Evolutionary conservation across 1,139 yeast genomes (phyloP), one percentile per base, ranked within the genome.

Genomic region (Geotrichum carabidarum): DNA sequence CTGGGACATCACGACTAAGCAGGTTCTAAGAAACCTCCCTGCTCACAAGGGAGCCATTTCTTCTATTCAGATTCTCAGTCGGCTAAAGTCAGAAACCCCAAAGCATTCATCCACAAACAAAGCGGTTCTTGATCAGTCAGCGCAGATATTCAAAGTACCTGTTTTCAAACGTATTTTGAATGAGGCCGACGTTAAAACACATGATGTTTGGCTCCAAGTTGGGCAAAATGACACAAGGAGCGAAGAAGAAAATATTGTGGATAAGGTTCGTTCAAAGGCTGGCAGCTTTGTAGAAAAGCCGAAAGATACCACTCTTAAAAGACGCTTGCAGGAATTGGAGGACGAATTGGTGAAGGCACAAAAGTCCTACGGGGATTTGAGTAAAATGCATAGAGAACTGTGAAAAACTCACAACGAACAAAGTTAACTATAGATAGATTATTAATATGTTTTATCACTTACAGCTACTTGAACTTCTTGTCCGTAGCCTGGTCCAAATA

Each of bases 1-100:
- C 0, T 78, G 86, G 64, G 97, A 91, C 67, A 75, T 86, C 8
- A 80, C 82, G 6, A 84, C 96, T 1, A 81, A 81, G 63, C 98
- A 93, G 71, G 83, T 86, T 18, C 74, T 83, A 30, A 82, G 83
- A 63, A 79, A 82, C 30, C 75, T 86, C 59, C 81, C 83, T 54
- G 80, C 82, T 27, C 74, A 84, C 51, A 63, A 59, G 44, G 70
- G 55, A 50, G 58, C 61, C 18, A 53, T 54, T 31, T 43, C 54
- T 37, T 55, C 59, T 4, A 44, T 59, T 6, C 52, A 50, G 35
- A 50, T 55, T 35, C 40, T 55, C 9, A 37, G 46, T 12, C 47
- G 54, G 11, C 40, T 36, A 14, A 45, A 32, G 15, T 40, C 38
- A 12, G 38, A 30, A 2, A 12, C 18, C 42, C 36, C 54, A 37